Conservation (phyloP, 805 yeast genomes). For the Metschnikowia drakensbergensis region DNA sequence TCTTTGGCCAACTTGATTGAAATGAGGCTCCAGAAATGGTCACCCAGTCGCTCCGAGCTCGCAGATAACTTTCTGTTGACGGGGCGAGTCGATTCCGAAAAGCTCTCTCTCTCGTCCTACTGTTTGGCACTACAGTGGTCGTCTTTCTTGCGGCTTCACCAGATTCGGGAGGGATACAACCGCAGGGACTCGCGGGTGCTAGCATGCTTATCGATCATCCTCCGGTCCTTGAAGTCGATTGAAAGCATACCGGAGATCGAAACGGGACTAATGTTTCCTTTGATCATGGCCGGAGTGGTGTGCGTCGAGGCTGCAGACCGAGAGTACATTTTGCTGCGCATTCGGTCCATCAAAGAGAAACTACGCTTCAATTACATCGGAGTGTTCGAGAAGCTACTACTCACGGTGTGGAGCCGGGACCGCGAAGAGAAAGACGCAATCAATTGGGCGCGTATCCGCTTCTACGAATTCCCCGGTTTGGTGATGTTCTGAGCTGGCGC, state of each 20-base stretch:
- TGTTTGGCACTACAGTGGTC: constrained; percentile 29
- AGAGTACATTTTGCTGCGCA: constrained; percentile 18
- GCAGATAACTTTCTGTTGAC: neutral
- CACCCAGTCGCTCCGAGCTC: constrained; percentile 14
- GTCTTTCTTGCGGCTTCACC: constrained; percentile 26
- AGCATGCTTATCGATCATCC: constrained; percentile 22
- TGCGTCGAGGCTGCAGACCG: constrained; percentile 19
- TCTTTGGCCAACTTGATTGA: constrained; percentile 24
- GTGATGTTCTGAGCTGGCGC: constrained; percentile 23
- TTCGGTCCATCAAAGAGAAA: constrained; percentile 17
- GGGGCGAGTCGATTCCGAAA: constrained; percentile 8
- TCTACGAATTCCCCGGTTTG: constrained; percentile 25
- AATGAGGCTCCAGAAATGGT: constrained; percentile 26
- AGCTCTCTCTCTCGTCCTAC: constrained; percentile 17
- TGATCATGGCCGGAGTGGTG: constrained; percentile 28
- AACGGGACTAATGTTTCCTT: constrained; percentile 25
- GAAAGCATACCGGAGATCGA: constrained; percentile 22
- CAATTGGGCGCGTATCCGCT: constrained; percentile 30
- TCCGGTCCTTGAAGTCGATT: constrained; percentile 20
- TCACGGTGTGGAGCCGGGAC: constrained; percentile 24
- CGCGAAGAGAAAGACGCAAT: constrained; percentile 14
- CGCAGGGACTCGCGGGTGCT: constrained; percentile 21
- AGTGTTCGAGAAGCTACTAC: constrained; percentile 23
- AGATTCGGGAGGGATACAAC: constrained; percentile 26
- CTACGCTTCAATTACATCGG: constrained; percentile 24